phyloP scores from a whole-genome alignment of 441 rosid species.

The Breynia disticha region DNA sequence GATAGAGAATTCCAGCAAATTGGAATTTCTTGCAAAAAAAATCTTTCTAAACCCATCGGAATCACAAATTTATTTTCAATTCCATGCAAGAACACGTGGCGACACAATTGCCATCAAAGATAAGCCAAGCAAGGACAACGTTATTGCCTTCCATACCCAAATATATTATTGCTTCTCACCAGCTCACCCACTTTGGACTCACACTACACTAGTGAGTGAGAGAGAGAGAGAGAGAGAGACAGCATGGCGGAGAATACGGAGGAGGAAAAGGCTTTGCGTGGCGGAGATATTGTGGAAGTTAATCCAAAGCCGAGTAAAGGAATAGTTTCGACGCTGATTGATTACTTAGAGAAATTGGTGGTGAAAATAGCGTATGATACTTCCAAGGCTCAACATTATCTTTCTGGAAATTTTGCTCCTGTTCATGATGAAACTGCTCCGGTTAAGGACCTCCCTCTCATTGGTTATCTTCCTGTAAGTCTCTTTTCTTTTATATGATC shows the following conservation, averaged over 20 bases:
- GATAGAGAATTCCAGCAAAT: too few relatives aligned
- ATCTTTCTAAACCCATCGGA: too few relatives aligned
- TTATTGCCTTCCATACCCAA: too few relatives aligned
- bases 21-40: too few relatives aligned
- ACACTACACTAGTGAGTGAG: neutral
- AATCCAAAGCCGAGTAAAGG: conserved; percentile 63
- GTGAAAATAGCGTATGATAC: conserved; percentile 72
- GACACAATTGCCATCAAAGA: too few relatives aligned
- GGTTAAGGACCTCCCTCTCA: conserved; percentile 51
- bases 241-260: conserved; percentile 13
- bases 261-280: conserved; percentile 17
- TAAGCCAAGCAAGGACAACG: too few relatives aligned
- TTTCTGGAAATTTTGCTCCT: conserved; percentile 84
- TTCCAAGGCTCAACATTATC: conserved; percentile 70
- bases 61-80: too few relatives aligned
- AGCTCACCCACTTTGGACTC: too few relatives aligned
- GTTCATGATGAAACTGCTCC: conserved; percentile 70
- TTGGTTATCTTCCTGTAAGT: conserved; percentile 73
- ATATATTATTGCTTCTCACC: too few relatives aligned
- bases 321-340: conserved; percentile 46
- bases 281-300: conserved; percentile 31
- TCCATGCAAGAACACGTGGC: too few relatives aligned
- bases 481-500: too few relatives aligned
- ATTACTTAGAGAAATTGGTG: conserved; percentile 54
- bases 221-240: neutral